Evolutionary conservation across 352 stramenopile species (phyloP).

Genomic region (Globisporangium alternatum): DNA sequence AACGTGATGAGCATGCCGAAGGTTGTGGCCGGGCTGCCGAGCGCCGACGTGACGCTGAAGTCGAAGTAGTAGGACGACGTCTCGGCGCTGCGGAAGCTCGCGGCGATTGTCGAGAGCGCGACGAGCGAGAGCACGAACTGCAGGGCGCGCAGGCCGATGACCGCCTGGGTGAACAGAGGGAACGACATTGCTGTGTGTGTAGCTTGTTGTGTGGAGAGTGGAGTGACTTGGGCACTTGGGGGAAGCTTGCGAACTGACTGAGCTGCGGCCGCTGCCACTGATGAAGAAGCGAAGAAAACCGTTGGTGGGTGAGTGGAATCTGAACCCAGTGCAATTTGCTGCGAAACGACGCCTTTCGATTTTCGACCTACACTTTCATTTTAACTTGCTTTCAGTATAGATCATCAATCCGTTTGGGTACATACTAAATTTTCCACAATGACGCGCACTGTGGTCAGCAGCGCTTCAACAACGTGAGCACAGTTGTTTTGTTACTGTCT

Average conservation of each 20-base stretch:
- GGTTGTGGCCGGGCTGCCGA: constrained; percentile 30
- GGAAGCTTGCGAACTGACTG: not conserved
- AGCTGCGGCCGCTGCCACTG: too few relatives aligned
- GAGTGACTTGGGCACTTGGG: not conserved
- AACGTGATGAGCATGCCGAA: constrained; percentile 69
- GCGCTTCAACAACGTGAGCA: not conserved
- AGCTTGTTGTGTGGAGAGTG: not conserved
- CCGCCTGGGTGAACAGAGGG: constrained; percentile 8
- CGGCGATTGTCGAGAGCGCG: constrained; percentile 43
- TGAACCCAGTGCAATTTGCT: not conserved
- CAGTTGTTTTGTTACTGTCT: too few relatives aligned
- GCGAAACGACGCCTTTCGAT: not conserved
- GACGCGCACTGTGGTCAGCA: constrained; percentile 4
- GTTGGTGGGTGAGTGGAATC: not conserved
- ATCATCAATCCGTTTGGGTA: not conserved
- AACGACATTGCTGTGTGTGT: not conserved
- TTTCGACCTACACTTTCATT: too few relatives aligned
- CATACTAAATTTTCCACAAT: not conserved
- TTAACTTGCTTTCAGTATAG: too few relatives aligned
- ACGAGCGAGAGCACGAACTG: constrained; percentile 64
- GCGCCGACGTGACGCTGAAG: constrained; percentile 16
- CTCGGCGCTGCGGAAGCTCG: constrained; percentile 24
- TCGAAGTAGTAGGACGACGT: not conserved
- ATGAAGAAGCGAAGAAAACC: not conserved
- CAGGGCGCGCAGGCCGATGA: constrained; percentile 31